Evolutionary conservation across 2,329 filamentous ascomycete species (phyloP).

Genomic region (Apiospora rasikravindrae): DNA sequence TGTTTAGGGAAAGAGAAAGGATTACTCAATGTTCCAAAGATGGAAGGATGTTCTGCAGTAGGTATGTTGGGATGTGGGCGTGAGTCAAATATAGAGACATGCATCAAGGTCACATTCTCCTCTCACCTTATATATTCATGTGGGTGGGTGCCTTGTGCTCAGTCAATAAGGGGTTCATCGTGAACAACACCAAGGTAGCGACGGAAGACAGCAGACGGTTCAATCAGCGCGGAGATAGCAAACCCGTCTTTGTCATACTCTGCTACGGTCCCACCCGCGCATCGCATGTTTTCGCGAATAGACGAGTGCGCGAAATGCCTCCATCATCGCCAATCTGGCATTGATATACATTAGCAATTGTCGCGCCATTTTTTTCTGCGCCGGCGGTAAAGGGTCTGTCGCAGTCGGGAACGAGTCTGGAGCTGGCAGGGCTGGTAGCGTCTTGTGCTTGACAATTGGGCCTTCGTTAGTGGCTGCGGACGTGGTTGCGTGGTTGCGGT

Average conservation of each 20-base stretch:
- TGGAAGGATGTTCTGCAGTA: not conserved
- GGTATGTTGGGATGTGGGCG: not conserved
- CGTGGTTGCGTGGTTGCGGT: not conserved
- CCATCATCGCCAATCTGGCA: not conserved
- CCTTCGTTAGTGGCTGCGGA: not conserved
- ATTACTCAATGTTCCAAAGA: not conserved
- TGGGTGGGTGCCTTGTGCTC: not conserved
- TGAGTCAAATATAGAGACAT: not conserved
- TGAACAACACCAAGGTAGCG: not conserved
- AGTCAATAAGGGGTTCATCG: not conserved
- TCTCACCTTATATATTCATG: not conserved
- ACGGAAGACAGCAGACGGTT: not conserved
- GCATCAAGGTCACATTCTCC: not conserved
- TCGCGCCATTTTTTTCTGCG: not conserved
- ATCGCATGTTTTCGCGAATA: not conserved
- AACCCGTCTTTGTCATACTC: slow-evolving; percentile 7
- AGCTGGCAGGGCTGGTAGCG: not conserved
- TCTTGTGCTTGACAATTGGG: slow-evolving; percentile 10
- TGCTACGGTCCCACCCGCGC: not conserved
- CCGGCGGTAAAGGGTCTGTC: not conserved
- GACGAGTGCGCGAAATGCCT: not conserved
- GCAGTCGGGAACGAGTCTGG: not conserved
- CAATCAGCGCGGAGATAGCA: slow-evolving; percentile 4
- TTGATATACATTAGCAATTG: slow-evolving; percentile 16
- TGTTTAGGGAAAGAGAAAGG: not conserved